Base-by-base conservation (phyloP, 345 rosid genomes). In the Reutealis trisperma region DNA sequence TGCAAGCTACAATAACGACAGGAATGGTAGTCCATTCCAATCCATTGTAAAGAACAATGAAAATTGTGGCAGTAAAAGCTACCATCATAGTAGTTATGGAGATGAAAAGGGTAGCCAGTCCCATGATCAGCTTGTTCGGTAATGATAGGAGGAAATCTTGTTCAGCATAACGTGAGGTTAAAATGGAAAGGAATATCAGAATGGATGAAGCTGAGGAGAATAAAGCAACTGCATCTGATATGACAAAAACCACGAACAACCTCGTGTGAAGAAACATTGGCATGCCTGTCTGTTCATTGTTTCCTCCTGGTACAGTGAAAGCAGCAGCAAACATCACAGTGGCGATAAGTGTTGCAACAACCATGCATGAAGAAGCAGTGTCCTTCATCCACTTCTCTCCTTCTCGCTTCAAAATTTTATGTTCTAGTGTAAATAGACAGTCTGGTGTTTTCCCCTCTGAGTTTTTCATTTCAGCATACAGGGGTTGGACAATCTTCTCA, bases 261-360 rank as follows among this genome's bases (percentile, higher is more conserved):
- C 74, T 37, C 8, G 59, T 25, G 16, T 41, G 37, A 16, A 77
- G 47, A n/a, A 72, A 60, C n/a, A 54, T 67, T 19, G 69, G 74
- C 22, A 16, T 6, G 5, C 63, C 77, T 14, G 55, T 41, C 4
- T n/a, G 3, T 4, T 68, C 18, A 32, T 57, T 19, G 18, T 34
- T 70, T 22, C 74, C 77, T 5, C 70, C 74, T 0, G 74, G 80
- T 44, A 59, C 63, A 2, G 34, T 49, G 13, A 76, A 67, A 12
- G 74, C 73, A 12, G 74, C 71, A 0, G 54, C 58, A 22, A 72
- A 76, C 13, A 62, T 62, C 30, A 60, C 70, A 0, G 74, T 61
- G 14, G 67, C 65, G 11, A 77, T 63, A 5, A 77, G 51, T 6
- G 80, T 77, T 8, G 78, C 80, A 9, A 81, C 80, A 34, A 77